Evolutionary conservation across 2,329 filamentous ascomycete genomes (phyloP).

Genomic region (Fusarium vanettenii): DNA sequence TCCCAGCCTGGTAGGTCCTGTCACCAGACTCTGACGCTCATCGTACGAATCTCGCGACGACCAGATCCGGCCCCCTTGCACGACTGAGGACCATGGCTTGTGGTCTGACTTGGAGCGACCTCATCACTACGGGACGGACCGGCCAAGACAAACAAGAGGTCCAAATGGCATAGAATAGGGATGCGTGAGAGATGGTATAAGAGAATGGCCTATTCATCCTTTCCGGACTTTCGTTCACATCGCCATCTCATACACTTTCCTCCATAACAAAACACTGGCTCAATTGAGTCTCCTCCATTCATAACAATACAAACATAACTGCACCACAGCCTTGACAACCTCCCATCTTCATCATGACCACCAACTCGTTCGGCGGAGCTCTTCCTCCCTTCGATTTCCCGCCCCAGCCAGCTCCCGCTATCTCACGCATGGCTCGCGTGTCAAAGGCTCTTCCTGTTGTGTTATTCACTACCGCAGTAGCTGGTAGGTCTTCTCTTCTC

Average conservation of each 20-base stretch:
- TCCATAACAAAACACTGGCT: background rate
- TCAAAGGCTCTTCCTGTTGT: slow-evolving; percentile 27
- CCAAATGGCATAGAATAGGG: background rate
- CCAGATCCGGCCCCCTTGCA: slow-evolving; percentile 5
- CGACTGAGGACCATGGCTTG: background rate
- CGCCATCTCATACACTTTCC: slow-evolving; percentile 4
- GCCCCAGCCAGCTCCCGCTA: slow-evolving; percentile 6
- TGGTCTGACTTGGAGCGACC: slow-evolving; percentile 22
- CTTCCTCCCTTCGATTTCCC: slow-evolving; percentile 38
- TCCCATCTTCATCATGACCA: slow-evolving; percentile 23
- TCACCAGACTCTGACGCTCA: slow-evolving; percentile 12
- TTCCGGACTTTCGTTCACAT: background rate
- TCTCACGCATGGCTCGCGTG: slow-evolving; percentile 31
- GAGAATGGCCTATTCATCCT: slow-evolving; percentile 6
- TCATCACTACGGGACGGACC: slow-evolving; percentile 7
- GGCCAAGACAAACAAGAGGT: slow-evolving; percentile 4
- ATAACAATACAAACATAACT: background rate
- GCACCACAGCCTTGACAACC: background rate
- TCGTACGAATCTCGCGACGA: slow-evolving; percentile 17
- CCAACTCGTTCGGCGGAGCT: slow-evolving; percentile 37
- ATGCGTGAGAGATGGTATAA: slow-evolving; percentile 26
- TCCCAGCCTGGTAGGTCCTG: slow-evolving; percentile 7
- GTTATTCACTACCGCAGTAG: slow-evolving; percentile 16
- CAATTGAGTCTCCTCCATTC: background rate
- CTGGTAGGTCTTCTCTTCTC: slow-evolving; percentile 8